Evolutionary conservation across 257 asterid genomes (phyloP).

Genomic region (Solanum ossicruentum): DNA sequence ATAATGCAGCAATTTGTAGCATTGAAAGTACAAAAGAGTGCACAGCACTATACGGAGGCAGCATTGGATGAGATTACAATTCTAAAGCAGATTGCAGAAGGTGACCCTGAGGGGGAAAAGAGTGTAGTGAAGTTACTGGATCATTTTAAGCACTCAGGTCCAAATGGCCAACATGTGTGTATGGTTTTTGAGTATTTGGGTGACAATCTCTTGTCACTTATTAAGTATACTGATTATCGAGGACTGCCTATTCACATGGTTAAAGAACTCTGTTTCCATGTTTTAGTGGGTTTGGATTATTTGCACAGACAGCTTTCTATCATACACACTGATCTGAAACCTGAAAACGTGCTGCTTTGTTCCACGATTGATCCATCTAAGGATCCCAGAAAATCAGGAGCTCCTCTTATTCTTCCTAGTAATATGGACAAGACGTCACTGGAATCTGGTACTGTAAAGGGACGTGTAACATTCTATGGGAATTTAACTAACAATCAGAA

Average conservation of each 20-base stretch:
- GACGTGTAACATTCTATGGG: constrained; percentile 28
- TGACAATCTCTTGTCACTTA: constrained; percentile 74
- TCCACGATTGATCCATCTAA: constrained; percentile 68
- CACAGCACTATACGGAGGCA: constrained; percentile 88
- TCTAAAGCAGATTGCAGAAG: constrained; percentile 73
- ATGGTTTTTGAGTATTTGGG: constrained; percentile 94
- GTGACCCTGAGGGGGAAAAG: constrained; percentile 67
- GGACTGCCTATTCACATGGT: constrained; percentile 76
- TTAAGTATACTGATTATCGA: constrained; percentile 65
- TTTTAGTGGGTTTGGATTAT: constrained; percentile 82
- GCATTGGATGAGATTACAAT: constrained; percentile 91
- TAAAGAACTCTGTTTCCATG: constrained; percentile 70
- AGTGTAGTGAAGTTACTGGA: constrained; percentile 89
- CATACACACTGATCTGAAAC: constrained; percentile 95
- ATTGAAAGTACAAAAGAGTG: constrained; percentile 84
- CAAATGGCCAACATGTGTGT: constrained; percentile 88
- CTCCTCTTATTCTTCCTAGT: constrained; percentile 42
- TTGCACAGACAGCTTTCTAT: constrained; percentile 80
- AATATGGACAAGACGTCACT: constrained; percentile 30
- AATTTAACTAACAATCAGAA: constrained; percentile 74
- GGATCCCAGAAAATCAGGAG: constrained; percentile 60
- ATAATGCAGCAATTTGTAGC: constrained; percentile 41
- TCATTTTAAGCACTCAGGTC: constrained; percentile 91
- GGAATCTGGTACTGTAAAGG: constrained; percentile 36
- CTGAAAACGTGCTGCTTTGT: constrained; percentile 69